Conservation (phyloP, 768 basidiomycete species). For the Pleurotus pulmonarius region DNA sequence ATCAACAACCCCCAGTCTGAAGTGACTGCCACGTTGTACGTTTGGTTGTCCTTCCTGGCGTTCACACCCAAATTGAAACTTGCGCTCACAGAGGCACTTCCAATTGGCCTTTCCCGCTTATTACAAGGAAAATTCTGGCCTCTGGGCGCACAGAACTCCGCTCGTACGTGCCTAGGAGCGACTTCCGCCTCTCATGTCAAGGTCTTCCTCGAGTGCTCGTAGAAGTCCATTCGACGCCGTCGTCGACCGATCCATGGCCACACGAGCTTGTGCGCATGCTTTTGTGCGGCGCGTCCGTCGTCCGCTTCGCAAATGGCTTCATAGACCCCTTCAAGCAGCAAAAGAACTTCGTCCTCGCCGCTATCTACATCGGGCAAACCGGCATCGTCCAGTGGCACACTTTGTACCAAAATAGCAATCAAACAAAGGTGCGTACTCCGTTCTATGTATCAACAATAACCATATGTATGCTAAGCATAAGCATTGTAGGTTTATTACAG, state of each 20-base stretch:
- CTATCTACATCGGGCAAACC: neutral
- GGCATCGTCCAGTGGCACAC: neutral
- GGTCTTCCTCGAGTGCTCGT: neutral
- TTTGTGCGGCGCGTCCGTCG: neutral
- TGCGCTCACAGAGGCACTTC: neutral
- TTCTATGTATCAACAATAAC: too few relatives aligned
- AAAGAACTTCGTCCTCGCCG: neutral
- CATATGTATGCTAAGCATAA: too few relatives aligned
- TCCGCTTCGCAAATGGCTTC: conserved; percentile 6
- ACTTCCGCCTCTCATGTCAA: neutral
- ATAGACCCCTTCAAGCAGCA: neutral
- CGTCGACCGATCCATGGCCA: neutral
- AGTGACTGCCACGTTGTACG: neutral
- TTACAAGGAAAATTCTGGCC: neutral
- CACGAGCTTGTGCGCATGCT: neutral
- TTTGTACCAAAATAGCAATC: too few relatives aligned
- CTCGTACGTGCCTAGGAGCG: neutral
- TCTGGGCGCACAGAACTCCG: neutral
- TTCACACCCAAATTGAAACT: neutral
- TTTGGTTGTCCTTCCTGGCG: neutral
- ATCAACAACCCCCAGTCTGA: neutral
- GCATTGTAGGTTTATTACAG: too few relatives aligned
- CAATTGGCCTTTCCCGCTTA: neutral
- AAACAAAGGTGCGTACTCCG: too few relatives aligned
- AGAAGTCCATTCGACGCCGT: neutral